These are phyloP conservation scores for Pseudofabraea citricarpa DNA, from an alignment of 2,329 filamentous ascomycete genomes.

Conservation along the genomic window DNA sequence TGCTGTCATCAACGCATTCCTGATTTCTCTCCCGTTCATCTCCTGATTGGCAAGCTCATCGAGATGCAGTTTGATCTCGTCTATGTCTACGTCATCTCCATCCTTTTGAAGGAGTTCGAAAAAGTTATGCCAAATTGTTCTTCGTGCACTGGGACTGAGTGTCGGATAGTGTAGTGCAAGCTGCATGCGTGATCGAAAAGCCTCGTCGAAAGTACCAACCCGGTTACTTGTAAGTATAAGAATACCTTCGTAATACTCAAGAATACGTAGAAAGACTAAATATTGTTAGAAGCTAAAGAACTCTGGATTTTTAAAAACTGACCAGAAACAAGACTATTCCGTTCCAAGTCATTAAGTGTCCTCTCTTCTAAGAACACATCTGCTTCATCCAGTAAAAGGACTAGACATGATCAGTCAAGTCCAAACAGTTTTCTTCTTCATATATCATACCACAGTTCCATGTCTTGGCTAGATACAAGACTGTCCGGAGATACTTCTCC, in stretches of 20 bases:
- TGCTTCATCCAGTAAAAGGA: constrained; percentile 19
- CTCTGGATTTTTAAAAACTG: not conserved
- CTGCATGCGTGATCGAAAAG: constrained; percentile 23
- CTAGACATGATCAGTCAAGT: not conserved
- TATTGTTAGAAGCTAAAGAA: not conserved
- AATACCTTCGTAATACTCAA: constrained; percentile 18
- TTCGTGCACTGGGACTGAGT: constrained; percentile 12
- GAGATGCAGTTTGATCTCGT: not conserved
- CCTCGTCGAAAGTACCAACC: constrained; percentile 19
- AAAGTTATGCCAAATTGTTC: constrained; percentile 17
- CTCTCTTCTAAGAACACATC: constrained; percentile 20
- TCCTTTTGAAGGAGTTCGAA: constrained; percentile 14
- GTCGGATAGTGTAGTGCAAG: constrained; percentile 10
- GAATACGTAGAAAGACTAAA: constrained; percentile 1
- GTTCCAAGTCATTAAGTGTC: constrained; percentile 3
- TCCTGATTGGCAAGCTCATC: constrained; percentile 4
- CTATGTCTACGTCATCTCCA: not conserved
- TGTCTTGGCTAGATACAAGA: constrained; percentile 11
- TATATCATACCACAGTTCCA: constrained; percentile 5
- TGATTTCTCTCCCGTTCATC: constrained; percentile 12
- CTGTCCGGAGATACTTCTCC: constrained; percentile 36
- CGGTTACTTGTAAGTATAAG: constrained; percentile 30
- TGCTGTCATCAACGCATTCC: constrained; percentile 11
- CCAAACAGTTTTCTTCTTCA: not conserved
- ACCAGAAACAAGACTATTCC: constrained; percentile 12